These are phyloP conservation scores for Pseudisothecium myosuroides DNA, from an alignment of 225 moss, liverwort and hornwort genomes.

Conservation along the genomic window DNA sequence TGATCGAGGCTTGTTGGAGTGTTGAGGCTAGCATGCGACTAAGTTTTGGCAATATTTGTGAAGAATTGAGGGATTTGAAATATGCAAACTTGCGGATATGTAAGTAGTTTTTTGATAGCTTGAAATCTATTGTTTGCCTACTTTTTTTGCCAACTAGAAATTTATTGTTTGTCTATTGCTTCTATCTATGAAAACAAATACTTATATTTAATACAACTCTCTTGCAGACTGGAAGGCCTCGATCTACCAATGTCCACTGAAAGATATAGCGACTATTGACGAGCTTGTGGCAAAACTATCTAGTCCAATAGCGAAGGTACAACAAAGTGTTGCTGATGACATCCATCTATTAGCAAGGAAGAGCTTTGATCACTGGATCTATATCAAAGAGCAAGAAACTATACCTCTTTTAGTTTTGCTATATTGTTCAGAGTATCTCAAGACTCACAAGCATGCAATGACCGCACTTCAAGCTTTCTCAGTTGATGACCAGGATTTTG, in stretches of 20 bases:
- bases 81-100: too few species aligned
- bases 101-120: neutral
- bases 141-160: too few species aligned
- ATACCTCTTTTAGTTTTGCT: constrained; percentile 43
- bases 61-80: too few species aligned
- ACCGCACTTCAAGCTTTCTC: neutral
- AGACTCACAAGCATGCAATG: neutral
- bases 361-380: constrained; percentile 45
- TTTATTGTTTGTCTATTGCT: too few species aligned
- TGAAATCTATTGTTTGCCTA: neutral
- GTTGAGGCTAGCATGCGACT: neutral
- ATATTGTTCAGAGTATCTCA: constrained; percentile 8
- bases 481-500: too few species aligned
- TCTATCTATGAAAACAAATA: neutral
- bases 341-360: constrained; percentile 25
- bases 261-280: constrained; percentile 27
- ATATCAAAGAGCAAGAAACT: constrained; percentile 43
- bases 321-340: constrained; percentile 9
- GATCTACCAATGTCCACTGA: neutral
- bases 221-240: neutral
- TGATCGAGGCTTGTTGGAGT: neutral
- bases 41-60: neutral
- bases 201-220: neutral
- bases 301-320: constrained; percentile 10
- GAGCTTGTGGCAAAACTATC: constrained; percentile 31